Conservation (phyloP, 1,284 basidiomycete genomes). For the Cutaneotrichosporon cavernicola region DNA sequence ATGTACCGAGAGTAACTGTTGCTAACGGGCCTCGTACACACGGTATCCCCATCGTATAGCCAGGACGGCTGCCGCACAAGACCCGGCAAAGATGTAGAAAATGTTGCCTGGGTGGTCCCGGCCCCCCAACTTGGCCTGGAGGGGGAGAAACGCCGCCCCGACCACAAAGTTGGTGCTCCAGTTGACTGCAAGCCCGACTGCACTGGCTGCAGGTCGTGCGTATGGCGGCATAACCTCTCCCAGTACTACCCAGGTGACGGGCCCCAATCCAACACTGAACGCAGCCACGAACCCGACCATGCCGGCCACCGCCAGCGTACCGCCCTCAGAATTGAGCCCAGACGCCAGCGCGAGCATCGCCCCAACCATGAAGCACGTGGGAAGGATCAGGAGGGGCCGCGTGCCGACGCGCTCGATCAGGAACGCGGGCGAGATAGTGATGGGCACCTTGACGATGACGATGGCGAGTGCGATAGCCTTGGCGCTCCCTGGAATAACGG, state of each 20-base stretch:
- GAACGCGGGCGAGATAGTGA: constrained; percentile 54
- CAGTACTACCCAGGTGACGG: constrained; percentile 47
- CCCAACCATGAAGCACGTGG: constrained; percentile 32
- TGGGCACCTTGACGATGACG: constrained; percentile 50
- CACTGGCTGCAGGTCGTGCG: constrained; percentile 40
- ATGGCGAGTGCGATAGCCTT: constrained; percentile 45
- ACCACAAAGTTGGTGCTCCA: constrained; percentile 43
- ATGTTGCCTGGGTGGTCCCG: constrained; percentile 45
- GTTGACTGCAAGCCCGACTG: constrained; percentile 42
- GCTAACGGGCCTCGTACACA: neutral
- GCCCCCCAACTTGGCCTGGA: constrained; percentile 37
- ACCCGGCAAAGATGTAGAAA: constrained; percentile 39
- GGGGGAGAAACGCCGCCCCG: constrained; percentile 39
- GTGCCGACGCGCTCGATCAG: constrained; percentile 48
- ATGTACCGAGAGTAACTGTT: neutral
- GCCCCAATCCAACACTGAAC: constrained; percentile 45
- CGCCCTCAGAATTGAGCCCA: constrained; percentile 36
- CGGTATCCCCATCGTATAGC: constrained; percentile 11
- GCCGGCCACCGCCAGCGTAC: constrained; percentile 27
- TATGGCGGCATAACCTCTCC: constrained; percentile 41
- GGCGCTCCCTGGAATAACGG: constrained; percentile 45
- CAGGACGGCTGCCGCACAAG: constrained; percentile 23
- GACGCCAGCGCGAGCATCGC: constrained; percentile 33
- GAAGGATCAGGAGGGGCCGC: constrained; percentile 33
- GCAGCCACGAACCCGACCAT: constrained; percentile 38